Evolutionary conservation across 371 early-diverging fungal genomes (phyloP), one percentile per base, ranked within the genome.

Genomic region (Umbelopsis sp.): DNA sequence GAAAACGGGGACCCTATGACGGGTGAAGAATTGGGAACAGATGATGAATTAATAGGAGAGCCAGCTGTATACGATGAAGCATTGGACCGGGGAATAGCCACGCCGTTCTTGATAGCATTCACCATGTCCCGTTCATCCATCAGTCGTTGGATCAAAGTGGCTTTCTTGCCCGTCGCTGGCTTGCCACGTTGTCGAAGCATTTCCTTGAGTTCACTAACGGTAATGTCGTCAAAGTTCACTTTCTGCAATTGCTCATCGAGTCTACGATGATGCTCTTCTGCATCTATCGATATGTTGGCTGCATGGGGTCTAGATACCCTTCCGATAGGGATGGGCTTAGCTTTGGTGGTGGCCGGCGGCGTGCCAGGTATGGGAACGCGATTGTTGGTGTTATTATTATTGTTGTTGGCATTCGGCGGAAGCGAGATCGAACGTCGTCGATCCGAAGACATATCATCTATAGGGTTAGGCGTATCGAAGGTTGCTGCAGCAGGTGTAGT

Each of bases 151-250:
- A 76, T 44, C 8, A 76, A 68, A 1, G 71, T 68, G 10, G 75
- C 87, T 65, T 89, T 89, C 73, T 89, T 89, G 20, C 92, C 89
- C 10, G 85, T 80, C 1, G 75, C 73, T 6, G 71, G 74, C 50
- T 69, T 72, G 18, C 77, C 74, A 4, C 77, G 74, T 32, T 74
- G 74, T 11, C 89, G 76, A 41, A 91, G 71, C 82, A 89, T 83
- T 37, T 91, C 91, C 69, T 91, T 91, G 37, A 91, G 80, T 69
- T 90, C 90, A 24, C 85, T 74, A 0, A 91, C 92, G 0, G 92
- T 90, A 37, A 90, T 81, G 71, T 89, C 89, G 32, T 85, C 85
- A 73, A 89, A 88, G 65, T 92, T 81, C 35, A 87, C 80, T 32
- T 79, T 79, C 46, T 82, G 81, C 65, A 90, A 78, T 44, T 81